phyloP scores from a whole-genome alignment of 495 filamentous ascomycete species.

The Coniosporium apollinis region DNA sequence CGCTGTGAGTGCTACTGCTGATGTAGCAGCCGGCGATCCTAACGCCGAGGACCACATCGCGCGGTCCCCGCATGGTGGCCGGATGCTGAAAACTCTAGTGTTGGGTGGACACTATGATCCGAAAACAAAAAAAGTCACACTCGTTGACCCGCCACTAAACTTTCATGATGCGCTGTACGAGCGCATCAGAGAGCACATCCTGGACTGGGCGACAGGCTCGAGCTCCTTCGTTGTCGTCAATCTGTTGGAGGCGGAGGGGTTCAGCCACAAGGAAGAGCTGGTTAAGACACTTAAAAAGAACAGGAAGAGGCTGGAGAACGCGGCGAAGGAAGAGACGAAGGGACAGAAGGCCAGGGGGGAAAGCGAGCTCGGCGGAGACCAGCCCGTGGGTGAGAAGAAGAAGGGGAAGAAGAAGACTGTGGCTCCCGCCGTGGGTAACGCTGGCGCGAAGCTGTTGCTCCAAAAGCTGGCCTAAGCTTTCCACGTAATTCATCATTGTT shows the following conservation, averaged over 20 bases:
- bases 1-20: slow-evolving; percentile 55
- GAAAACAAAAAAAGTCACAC: slow-evolving; percentile 43
- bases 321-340: slow-evolving; percentile 18
- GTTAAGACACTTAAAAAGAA: slow-evolving; percentile 44
- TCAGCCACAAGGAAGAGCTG: slow-evolving; percentile 47
- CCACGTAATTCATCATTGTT: too few relatives aligned
- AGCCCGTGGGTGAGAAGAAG: slow-evolving; percentile 15
- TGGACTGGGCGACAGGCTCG: slow-evolving; percentile 73
- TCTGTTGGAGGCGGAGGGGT: slow-evolving; percentile 64
- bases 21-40: slow-evolving; percentile 46
- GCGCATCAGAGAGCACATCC: slow-evolving; percentile 51
- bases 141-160: slow-evolving; percentile 55
- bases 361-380: slow-evolving; percentile 10
- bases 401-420: slow-evolving; percentile 29
- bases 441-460: slow-evolving; percentile 37
- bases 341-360: slow-evolving; percentile 25
- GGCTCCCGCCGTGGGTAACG: slow-evolving; percentile 30
- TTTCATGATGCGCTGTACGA: slow-evolving; percentile 69
- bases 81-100: slow-evolving; percentile 78
- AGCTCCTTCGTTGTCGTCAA: slow-evolving; percentile 70
- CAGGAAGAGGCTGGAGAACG: slow-evolving; percentile 35
- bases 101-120: slow-evolving; percentile 71
- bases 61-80: slow-evolving; percentile 47
- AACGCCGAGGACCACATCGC: slow-evolving; percentile 38
- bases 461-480: too few relatives aligned